A percentile compares a stretch with the other conserved stretches of the same genome.
Conservation (phyloP, 2,329 filamentous ascomycete genomes). For the Pyrenophora seminiperda region DNA sequence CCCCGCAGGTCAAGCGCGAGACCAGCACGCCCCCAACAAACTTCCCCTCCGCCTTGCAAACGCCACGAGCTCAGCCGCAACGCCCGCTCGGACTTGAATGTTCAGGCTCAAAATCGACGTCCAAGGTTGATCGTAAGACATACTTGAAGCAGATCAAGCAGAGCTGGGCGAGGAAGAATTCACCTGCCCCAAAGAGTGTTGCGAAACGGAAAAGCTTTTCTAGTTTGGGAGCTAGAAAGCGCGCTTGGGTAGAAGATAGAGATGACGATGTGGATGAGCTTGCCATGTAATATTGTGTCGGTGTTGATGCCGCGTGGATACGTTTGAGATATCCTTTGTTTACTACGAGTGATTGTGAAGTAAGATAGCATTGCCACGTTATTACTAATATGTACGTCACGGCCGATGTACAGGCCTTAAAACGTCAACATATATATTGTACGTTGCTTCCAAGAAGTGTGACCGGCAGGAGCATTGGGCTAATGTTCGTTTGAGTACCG, state of each 20-base stretch:
- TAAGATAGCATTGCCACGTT: no score
- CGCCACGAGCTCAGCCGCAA: slow-evolving; percentile 17
- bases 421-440: no score
- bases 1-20: slow-evolving; percentile 32
- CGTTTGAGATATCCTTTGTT: not conserved
- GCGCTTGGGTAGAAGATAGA: not conserved
- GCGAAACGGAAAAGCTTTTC: slow-evolving; percentile 1
- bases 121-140: slow-evolving; percentile 15
- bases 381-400: no score
- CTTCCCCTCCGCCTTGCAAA: slow-evolving; percentile 22
- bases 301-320: not conserved
- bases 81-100: not conserved
- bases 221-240: not conserved
- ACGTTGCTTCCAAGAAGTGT: no score
- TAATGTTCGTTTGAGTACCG: no score
- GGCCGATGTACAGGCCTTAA: no score
- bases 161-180: slow-evolving; percentile 26
- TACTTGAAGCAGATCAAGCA: slow-evolving; percentile 31
- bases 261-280: slow-evolving; percentile 38
- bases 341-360: no score
- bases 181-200: slow-evolving; percentile 8
- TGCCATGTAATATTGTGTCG: slow-evolving; percentile 2
- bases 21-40: slow-evolving; percentile 17
- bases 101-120: slow-evolving; percentile 10
- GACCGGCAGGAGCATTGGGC: no score